phyloP scores from a whole-genome alignment of 1,284 basidiomycete species.

The Tilletia indica region DNA sequence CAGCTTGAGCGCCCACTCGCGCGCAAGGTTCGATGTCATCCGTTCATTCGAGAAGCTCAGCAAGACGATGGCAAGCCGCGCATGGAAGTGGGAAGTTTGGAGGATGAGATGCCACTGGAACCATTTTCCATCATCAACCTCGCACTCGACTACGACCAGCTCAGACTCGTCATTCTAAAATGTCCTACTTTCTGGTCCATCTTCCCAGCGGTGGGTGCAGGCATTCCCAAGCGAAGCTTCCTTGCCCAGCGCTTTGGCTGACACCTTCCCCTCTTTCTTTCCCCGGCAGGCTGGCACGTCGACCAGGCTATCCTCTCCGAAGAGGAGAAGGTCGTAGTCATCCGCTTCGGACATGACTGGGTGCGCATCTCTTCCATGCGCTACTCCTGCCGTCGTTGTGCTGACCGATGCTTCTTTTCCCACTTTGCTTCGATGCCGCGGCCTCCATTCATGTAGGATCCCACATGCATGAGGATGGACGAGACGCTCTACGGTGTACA shows the following conservation, averaged over 20 bases:
- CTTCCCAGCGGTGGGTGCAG: constrained; percentile 71
- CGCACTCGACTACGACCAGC: no score
- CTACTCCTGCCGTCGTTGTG: neutral
- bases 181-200: constrained; percentile 74
- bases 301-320: constrained; percentile 88
- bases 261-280: neutral
- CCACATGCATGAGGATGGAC: constrained; percentile 98
- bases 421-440: neutral
- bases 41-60: no score
- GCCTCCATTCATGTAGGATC: constrained; percentile 59
- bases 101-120: no score
- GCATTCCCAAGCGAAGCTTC: neutral
- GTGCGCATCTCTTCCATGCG: constrained; percentile 5
- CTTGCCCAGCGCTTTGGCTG: neutral
- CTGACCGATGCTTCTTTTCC: neutral
- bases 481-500: constrained; percentile 89
- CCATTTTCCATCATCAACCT: no score
- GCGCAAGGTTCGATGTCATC: neutral
- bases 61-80: no score
- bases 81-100: no score
- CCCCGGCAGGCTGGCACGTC: constrained; percentile 47
- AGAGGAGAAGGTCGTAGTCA: constrained; percentile 90
- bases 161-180: constrained; percentile 22
- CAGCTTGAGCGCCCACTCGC: constrained; percentile 11
- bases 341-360: constrained; percentile 90